Evolutionary conservation across 2,329 filamentous ascomycete genomes (phyloP).

Genomic region (Alternaria alternata): DNA sequence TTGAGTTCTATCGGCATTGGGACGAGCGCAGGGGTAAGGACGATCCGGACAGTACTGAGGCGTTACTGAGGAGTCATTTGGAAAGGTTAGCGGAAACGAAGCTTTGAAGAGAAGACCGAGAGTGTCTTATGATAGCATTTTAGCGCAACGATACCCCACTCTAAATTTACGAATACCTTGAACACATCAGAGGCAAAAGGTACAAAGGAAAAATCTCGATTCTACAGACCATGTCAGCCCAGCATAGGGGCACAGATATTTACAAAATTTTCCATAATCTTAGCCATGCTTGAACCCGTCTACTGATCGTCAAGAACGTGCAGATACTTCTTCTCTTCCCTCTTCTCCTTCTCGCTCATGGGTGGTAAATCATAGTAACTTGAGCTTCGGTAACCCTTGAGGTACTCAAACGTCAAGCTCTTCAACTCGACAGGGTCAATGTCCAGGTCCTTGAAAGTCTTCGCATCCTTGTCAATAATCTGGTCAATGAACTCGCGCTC

Average conservation of each 20-base stretch:
- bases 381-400: conserved; percentile 90
- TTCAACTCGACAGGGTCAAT: conserved; percentile 89
- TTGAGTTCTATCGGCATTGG: conserved; percentile 80
- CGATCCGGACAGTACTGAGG: conserved; percentile 53
- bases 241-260: conserved; percentile 34
- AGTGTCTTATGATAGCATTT: conserved; percentile 3
- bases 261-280: conserved; percentile 31
- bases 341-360: conserved; percentile 91
- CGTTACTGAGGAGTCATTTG: conserved; percentile 51
- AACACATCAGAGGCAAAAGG: conserved; percentile 17
- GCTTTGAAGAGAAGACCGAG: not conserved
- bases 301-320: conserved; percentile 70
- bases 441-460: conserved; percentile 93
- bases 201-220: conserved; percentile 30
- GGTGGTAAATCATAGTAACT: conserved; percentile 93
- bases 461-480: conserved; percentile 85
- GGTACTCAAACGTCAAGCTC: conserved; percentile 90
- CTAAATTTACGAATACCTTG: conserved; percentile 11
- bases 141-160: conserved; percentile 34
- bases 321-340: conserved; percentile 95
- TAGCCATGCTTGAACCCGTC: conserved; percentile 7
- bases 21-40: conserved; percentile 63
- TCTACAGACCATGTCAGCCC: conserved; percentile 29
- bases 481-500: conserved; percentile 95
- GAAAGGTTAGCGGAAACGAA: conserved; percentile 21